These are phyloP conservation scores for Aureobasidium subglaciale DNA, from an alignment of 2,329 filamentous ascomycete genomes.

Conservation along the genomic window DNA sequence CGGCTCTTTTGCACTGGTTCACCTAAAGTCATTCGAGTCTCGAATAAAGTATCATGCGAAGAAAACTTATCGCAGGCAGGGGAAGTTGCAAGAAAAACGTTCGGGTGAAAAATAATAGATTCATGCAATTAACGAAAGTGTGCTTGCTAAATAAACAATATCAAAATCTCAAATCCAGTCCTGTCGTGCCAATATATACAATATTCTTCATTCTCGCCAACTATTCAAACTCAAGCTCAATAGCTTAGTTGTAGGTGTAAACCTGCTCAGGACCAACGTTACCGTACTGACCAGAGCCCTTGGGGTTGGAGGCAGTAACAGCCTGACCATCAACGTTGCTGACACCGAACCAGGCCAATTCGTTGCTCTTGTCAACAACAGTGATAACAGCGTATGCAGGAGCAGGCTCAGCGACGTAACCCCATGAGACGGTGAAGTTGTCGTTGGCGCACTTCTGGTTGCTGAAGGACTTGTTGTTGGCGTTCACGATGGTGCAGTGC, in stretches of 20 bases:
- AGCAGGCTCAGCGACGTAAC: constrained; percentile 15
- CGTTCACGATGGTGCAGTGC: constrained; percentile 16
- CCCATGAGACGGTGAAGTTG: constrained; percentile 14
- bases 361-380: constrained; percentile 7
- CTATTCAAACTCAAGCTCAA: background rate
- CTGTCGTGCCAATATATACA: background rate
- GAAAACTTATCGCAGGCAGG: too few species aligned
- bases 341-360: constrained; percentile 17
- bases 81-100: too few species aligned
- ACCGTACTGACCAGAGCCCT: constrained; percentile 15
- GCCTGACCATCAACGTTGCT: constrained; percentile 13
- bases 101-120: too few species aligned
- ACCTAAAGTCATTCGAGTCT: too few species aligned
- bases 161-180: background rate
- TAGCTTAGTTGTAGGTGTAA: constrained; percentile 15
- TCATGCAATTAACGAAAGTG: too few species aligned
- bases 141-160: constrained; percentile 2
- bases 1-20: too few species aligned
- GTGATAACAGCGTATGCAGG: constrained; percentile 16
- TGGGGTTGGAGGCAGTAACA: constrained; percentile 9
- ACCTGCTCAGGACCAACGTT: constrained; percentile 16
- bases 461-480: constrained; percentile 9
- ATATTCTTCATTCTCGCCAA: background rate
- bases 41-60: too few species aligned
- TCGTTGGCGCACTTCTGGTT: constrained; percentile 12